These are phyloP conservation scores for Venturia asperata DNA, from an alignment of 2,329 filamentous ascomycete species.

Conservation along the genomic window DNA sequence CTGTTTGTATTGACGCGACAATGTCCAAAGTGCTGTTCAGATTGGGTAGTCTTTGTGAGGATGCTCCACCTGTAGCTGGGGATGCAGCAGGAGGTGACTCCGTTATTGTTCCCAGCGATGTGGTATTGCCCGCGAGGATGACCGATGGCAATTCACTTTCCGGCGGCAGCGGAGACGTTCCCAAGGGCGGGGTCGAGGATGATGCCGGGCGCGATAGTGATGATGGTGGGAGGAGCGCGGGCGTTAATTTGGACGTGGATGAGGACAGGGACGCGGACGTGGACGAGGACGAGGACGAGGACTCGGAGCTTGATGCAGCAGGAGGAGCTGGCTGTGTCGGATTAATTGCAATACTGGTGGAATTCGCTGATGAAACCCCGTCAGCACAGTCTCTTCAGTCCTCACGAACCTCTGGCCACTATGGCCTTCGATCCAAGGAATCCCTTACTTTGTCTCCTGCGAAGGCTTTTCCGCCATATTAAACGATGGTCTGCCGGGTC, in stretches of 20 bases:
- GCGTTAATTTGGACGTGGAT: conserved; percentile 13
- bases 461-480: conserved; percentile 4
- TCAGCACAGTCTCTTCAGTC: not conserved
- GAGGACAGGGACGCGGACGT: too few relatives aligned
- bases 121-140: conserved; percentile 1
- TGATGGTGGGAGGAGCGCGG: not conserved
- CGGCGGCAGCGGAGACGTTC: not conserved
- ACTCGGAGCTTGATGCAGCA: not conserved
- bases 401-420: conserved; percentile 1
- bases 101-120: not conserved
- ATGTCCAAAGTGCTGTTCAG: not conserved
- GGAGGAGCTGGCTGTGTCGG: not conserved
- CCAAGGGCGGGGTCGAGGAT: not conserved
- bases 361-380: conserved; percentile 3
- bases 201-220: not conserved
- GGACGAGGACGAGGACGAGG: too few relatives aligned
- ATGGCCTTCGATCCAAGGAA: not conserved
- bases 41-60: not conserved
- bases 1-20: not conserved
- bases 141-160: not conserved
- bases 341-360: conserved; percentile 6
- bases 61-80: not conserved
- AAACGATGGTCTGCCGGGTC: not conserved
- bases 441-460: conserved; percentile 8
- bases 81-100: not conserved